Evolutionary conservation across 345 rosid species (phyloP), one percentile per base, ranked within the genome.

Genomic region (Populus davidiana): DNA sequence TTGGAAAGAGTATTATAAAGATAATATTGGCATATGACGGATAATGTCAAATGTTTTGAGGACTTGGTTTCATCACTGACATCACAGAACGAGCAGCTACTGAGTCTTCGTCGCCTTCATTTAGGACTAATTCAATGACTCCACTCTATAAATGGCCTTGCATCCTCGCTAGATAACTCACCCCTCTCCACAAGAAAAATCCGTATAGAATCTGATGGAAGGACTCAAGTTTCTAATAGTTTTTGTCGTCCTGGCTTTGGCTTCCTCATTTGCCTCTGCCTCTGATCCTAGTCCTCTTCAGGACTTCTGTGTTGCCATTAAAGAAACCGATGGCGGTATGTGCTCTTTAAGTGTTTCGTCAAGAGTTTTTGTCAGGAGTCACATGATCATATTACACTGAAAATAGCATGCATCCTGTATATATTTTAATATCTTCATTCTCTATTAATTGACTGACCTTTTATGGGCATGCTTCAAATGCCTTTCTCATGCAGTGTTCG

Each of bases 231-330:
- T 59, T 8, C 50, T 54, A 17, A 5, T 56, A 50, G 79, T 25
- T 5, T 52, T 6, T 67, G 47, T 33, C 16, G 21, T 66, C 36
- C 7, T 75, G 14, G 65, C 71, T 31, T 7, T 75, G 29, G 23
- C 52, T 12, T 64, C 11, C 35, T 62, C 68, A 2, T 20, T 18
- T 10, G 17, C 54, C 73, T 6, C 4, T 52, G 73, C 79, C 54
- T 35, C 23, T 76, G 67, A 68, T 27, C 73, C 73, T 25, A n/a
- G 73, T 39, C 73, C 79, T 38, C 73, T 75, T 36, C 78, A 52
- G 65, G 78, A 67, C 66, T 75, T 75, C 44, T 75, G 78, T 38
- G 72, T 67, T 29, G 73, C 79, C 54, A 27, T 68, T 10, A 39
- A 67, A 1, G 23, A 27, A n/a, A 14, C 72, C 17, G 20, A 54